A percentile compares a stretch with the other conserved stretches of the same genome.
phyloP scores from a whole-genome alignment of 441 rosid species.

The Geranium incanum region DNA sequence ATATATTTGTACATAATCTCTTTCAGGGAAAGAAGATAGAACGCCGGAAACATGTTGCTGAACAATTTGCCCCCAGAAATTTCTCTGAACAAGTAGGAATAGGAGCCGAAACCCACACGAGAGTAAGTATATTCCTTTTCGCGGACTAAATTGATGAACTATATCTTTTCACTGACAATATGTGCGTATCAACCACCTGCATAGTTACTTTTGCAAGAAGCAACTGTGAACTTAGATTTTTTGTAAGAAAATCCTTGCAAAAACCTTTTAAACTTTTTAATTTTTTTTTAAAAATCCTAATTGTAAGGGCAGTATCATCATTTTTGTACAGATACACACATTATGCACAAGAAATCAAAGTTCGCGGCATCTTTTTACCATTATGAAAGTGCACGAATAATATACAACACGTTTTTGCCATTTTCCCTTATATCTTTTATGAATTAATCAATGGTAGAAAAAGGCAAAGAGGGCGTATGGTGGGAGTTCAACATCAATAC shows the following conservation, averaged over 20 bases:
- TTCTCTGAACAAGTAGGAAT: background rate
- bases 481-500: background rate
- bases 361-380: no score
- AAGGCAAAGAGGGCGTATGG: background rate
- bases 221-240: no score
- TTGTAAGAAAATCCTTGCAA: no score
- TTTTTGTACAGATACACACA: no score
- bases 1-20: background rate
- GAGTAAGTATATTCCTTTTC: background rate
- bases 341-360: no score
- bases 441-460: background rate
- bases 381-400: no score
- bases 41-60: background rate
- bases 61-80: background rate
- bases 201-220: no score
- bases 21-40: background rate
- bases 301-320: no score
- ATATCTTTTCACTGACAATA: background rate
- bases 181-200: background rate
- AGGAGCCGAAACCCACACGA: background rate
- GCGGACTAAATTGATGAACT: no score
- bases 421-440: background rate
- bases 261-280: no score
- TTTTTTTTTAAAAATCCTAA: no score
- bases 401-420: no score